phyloP scores from a whole-genome alignment of 2,329 filamentous ascomycete genomes.

The Neospermospora avenae region DNA sequence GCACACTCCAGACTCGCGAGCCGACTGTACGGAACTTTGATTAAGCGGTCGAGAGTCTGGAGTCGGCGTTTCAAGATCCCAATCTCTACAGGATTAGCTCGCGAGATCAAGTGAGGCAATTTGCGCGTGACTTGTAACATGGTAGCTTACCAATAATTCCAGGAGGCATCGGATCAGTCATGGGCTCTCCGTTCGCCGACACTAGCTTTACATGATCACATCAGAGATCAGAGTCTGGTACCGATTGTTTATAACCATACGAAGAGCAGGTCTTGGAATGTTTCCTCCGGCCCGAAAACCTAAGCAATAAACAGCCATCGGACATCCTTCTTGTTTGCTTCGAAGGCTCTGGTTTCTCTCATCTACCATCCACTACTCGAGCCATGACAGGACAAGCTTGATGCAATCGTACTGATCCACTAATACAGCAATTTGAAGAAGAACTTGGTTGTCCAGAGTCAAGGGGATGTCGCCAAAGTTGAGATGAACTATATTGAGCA shows the following conservation, averaged over 20 bases:
- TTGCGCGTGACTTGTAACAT: no score
- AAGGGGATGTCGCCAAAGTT: constrained; percentile 8
- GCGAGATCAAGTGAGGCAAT: no score
- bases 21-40: not conserved
- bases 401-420: constrained; percentile 15
- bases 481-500: constrained; percentile 17
- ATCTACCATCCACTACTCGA: constrained; percentile 10
- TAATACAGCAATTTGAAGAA: constrained; percentile 12
- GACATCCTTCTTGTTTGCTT: constrained; percentile 2
- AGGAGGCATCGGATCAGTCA: not conserved
- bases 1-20: not conserved
- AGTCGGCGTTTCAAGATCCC: not conserved
- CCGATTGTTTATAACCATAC: not conserved
- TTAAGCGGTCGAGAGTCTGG: not conserved
- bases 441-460: not conserved
- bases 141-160: constrained; percentile 6
- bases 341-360: not conserved
- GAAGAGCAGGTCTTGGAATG: not conserved
- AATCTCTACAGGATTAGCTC: no score
- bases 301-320: constrained; percentile 19
- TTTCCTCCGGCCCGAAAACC: constrained; percentile 9
- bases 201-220: no score
- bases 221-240: not conserved
- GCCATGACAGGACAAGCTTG: constrained; percentile 11
- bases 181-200: not conserved